Percentiles rank a stretch among this genome's conserved stretches.
These are phyloP conservation scores for Lodderomyces parapsilosis DNA, from an alignment of 1,139 yeast species.

Conservation along the genomic window DNA sequence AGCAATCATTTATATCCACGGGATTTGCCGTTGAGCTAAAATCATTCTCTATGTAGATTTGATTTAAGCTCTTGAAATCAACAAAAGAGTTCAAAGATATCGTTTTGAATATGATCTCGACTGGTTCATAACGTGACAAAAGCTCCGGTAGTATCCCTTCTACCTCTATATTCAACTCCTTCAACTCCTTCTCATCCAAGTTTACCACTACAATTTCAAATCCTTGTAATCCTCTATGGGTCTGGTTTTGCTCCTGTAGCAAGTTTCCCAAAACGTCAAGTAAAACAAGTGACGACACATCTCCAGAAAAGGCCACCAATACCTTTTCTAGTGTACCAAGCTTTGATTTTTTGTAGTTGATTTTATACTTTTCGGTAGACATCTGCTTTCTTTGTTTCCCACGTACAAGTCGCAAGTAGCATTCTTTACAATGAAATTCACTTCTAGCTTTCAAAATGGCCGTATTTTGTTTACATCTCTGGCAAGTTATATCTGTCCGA, in stretches of 20 bases:
- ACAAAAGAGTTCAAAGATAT: conserved; percentile 40
- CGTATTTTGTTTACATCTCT: conserved; percentile 50
- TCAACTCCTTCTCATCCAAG: conserved; percentile 40
- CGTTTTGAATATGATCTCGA: conserved; percentile 32
- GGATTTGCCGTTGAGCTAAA: conserved; percentile 24
- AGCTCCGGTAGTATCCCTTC: conserved; percentile 21
- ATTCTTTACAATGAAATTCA: conserved; percentile 66
- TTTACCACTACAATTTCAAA: conserved; percentile 58
- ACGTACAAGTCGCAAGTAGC: conserved; percentile 70
- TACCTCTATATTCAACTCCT: conserved; percentile 17
- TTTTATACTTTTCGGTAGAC: conserved; percentile 68
- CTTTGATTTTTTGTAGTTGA: conserved; percentile 46
- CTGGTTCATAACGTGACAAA: conserved; percentile 20
- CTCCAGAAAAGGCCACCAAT: conserved; percentile 63
- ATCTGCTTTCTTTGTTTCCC: conserved; percentile 80
- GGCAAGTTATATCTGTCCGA: conserved; percentile 21
- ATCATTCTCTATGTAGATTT: conserved; percentile 26
- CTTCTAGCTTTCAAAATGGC: conserved; percentile 61
- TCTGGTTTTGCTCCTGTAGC: conserved; percentile 56
- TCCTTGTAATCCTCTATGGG: conserved; percentile 68
- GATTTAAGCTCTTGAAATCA: conserved; percentile 23
- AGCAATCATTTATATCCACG: conserved; percentile 9
- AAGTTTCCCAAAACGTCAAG: conserved; percentile 65
- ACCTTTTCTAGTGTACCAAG: conserved; percentile 26
- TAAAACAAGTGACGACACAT: conserved; percentile 63